Base-by-base conservation (phyloP, 1,284 basidiomycete genomes). In the Melampsora occidentalis region DNA sequence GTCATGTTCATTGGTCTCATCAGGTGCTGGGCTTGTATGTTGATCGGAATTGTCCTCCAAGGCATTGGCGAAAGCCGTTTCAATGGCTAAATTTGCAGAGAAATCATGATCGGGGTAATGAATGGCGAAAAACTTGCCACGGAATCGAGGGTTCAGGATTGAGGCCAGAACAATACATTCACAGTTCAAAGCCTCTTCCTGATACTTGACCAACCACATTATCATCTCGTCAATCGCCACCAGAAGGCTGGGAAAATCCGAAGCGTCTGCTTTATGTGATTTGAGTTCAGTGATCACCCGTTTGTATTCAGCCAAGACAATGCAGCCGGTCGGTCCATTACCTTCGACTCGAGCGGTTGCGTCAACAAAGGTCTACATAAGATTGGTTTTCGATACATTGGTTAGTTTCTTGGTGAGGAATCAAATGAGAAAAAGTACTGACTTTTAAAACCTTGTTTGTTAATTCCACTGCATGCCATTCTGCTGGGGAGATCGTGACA, bases 81-180 rank as follows among this genome's bases (percentile, higher is more conserved):
- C 3, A 3, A 46, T 46, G 1, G 42, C 42, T 14, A 12, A 14
- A 46, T 3, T 10, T 10, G 42, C 42, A 10, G 42, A 46, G 42
- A 14, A 0, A 14, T 46, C 10, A 1, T 14, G 0, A 14, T 46
- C 12, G 10, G 42, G 42, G 14, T 46, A 46, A 46, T 46, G 42
- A 14, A 46, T 46, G 42, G 10, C 14, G 10, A 70, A 70, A 22
- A 61, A 6, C n/a, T 61, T 61, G 1, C 57, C 25, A n/a, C 57
- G 20, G 33, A 70, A 70, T 0, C 35, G 9, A 20, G 68, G 69
- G 5, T 70, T 35, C 16, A 46, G 69, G 2, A 61, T 61, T 22
- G 53, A 42, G 14, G 69, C 69, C 33, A 70, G 42, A 7, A 70
- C 33, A 22, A 70, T 35, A 4, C 35, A 28, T 46, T 61, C 69